Evolutionary conservation across 1,284 basidiomycete species (phyloP).

Genomic region (Athelia psychrophila): DNA sequence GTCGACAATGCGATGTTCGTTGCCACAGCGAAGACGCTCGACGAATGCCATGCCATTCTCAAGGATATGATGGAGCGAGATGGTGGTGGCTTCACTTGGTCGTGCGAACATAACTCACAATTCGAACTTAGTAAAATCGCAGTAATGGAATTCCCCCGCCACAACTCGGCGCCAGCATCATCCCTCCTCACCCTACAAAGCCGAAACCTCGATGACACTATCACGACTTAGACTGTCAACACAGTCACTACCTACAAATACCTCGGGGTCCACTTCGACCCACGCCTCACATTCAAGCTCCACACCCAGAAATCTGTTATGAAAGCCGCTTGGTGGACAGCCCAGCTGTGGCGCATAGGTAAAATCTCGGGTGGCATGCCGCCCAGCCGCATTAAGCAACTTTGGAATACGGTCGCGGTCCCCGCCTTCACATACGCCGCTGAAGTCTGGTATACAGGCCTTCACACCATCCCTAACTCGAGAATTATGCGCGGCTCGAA

Average conservation of each 20-base stretch:
- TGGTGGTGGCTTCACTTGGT: slow-evolving; percentile 21
- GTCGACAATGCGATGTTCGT: slow-evolving; percentile 25
- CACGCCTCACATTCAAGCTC: slow-evolving; percentile 15
- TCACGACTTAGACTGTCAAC: not conserved
- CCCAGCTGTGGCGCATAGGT: slow-evolving; percentile 13
- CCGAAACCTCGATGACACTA: not conserved
- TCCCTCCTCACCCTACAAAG: not conserved
- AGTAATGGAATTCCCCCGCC: slow-evolving; percentile 11
- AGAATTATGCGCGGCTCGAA: slow-evolving; percentile 9
- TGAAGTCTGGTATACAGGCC: slow-evolving; percentile 19
- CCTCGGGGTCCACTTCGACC: slow-evolving; percentile 24
- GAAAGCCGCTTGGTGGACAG: slow-evolving; percentile 16
- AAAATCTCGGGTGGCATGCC: slow-evolving; percentile 8
- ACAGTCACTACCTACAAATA: slow-evolving; percentile 16
- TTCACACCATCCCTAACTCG: not conserved
- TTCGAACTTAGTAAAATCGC: slow-evolving; percentile 24
- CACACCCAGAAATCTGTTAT: slow-evolving; percentile 15
- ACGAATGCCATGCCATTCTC: slow-evolving; percentile 12
- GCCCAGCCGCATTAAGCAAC: slow-evolving; percentile 1
- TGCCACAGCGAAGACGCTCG: slow-evolving; percentile 9
- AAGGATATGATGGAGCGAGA: slow-evolving; percentile 14
- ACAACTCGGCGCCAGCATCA: not conserved
- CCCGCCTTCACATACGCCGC: slow-evolving; percentile 26
- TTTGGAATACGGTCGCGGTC: slow-evolving; percentile 19
- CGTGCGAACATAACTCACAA: slow-evolving; percentile 15